Percentiles rank a stretch among this genome's conserved stretches.
Evolutionary conservation across 305 asterid genomes (phyloP).

Genomic region (Caryopteris hybrid): DNA sequence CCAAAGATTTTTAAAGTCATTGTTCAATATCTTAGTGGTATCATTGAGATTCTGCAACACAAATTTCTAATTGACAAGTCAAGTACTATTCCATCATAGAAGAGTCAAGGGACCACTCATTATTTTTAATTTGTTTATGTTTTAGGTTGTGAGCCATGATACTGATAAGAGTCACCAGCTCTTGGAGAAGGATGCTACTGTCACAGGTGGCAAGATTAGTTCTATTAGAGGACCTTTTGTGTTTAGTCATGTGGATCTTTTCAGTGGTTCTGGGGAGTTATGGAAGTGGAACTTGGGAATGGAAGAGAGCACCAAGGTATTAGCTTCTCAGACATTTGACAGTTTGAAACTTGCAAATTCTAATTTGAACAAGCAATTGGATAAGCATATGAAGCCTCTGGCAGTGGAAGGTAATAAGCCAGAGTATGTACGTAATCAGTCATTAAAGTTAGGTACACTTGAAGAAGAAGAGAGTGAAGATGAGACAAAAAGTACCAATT

Average conservation of each 20-base stretch:
- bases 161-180: constrained; percentile 37
- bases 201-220: constrained; percentile 33
- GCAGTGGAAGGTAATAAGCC: constrained; percentile 40
- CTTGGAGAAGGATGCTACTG: constrained; percentile 37
- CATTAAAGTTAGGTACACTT: constrained; percentile 48
- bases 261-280: constrained; percentile 93
- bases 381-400: constrained; percentile 39
- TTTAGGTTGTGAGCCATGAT: constrained; percentile 39
- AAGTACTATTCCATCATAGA: constrained; percentile 14
- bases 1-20: neutral
- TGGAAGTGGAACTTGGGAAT: constrained; percentile 83
- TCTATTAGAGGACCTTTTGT: constrained; percentile 61
- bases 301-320: constrained; percentile 42
- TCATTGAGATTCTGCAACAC: constrained; percentile 9
- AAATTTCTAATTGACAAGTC: constrained; percentile 4
- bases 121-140: constrained; percentile 21
- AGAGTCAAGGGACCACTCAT: constrained; percentile 6
- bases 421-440: constrained; percentile 30
- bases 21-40: constrained; percentile 8
- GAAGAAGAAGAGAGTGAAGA: constrained; percentile 81
- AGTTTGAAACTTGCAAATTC: constrained; percentile 33
- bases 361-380: constrained; percentile 35
- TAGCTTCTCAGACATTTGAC: constrained; percentile 35
- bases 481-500: constrained; percentile 51
- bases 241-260: constrained; percentile 80